phyloP scores from a whole-genome alignment of 768 basidiomycete species.

The Hydnum rufescens region DNA sequence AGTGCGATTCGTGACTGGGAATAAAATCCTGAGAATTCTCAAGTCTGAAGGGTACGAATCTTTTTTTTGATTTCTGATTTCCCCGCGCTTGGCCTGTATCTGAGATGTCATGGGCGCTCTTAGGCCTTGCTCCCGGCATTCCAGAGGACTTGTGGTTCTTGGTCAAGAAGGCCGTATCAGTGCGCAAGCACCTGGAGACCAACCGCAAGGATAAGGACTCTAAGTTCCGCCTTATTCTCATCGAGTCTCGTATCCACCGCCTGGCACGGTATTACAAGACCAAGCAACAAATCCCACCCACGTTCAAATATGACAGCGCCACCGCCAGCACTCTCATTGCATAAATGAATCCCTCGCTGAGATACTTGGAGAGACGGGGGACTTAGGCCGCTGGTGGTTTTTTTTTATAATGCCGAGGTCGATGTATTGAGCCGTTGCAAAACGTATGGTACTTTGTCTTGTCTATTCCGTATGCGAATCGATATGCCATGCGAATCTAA shows the following conservation, averaged over 20 bases:
- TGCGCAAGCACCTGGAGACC: conserved; percentile 94
- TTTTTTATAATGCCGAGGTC: too few relatives aligned
- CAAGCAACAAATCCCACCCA: conserved; percentile 92
- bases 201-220: conserved; percentile 99
- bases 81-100: neutral
- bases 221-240: conserved; percentile 89
- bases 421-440: too few relatives aligned
- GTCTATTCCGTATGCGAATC: too few relatives aligned
- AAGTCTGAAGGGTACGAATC: conserved; percentile 42
- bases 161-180: conserved; percentile 98
- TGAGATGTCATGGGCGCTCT: neutral
- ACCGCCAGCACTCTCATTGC: conserved; percentile 86
- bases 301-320: conserved; percentile 95
- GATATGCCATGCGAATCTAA: too few relatives aligned
- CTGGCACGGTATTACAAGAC: conserved; percentile 98
- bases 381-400: too few relatives aligned
- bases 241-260: conserved; percentile 97
- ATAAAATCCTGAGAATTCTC: conserved; percentile 97
- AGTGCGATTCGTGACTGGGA: conserved; percentile 94
- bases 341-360: conserved; percentile 25
- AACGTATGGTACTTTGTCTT: too few relatives aligned
- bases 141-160: conserved; percentile 99
- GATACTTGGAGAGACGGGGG: too few relatives aligned
- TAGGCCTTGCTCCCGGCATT: conserved; percentile 90
- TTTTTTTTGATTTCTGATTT: neutral